Evolutionary conservation across 192 early-diverging fungal genomes (phyloP).

Genomic region (Rhizophagus clarus): DNA sequence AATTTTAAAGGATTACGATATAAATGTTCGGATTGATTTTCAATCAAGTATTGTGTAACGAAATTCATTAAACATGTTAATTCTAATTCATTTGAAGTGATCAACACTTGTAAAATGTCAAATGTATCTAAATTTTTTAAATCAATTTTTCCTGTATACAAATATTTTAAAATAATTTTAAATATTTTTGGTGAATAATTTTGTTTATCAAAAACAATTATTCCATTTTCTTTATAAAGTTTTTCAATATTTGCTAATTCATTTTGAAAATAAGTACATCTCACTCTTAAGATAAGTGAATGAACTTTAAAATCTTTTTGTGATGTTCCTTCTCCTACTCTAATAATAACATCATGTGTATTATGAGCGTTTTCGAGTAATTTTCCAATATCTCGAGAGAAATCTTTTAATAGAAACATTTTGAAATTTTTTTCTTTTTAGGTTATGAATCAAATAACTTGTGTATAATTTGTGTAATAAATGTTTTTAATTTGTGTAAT

Average conservation of each 20-base stretch:
- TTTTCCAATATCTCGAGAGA: not conserved
- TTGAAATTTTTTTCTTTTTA: too few species aligned
- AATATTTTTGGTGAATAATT: not conserved
- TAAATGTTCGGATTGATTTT: not conserved
- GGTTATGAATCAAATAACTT: too few species aligned
- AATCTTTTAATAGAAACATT: not conserved
- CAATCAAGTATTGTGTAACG: not conserved
- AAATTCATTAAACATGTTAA: not conserved
- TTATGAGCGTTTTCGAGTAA: not conserved
- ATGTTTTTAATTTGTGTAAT: too few species aligned
- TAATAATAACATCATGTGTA: not conserved
- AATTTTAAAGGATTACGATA: not conserved
- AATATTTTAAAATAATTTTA: constrained; percentile 1
- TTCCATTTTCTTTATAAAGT: not conserved
- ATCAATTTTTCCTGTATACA: constrained; percentile 5
- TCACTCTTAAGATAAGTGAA: not conserved
- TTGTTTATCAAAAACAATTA: not conserved
- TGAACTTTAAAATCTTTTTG: constrained; percentile 11
- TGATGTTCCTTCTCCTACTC: not conserved
- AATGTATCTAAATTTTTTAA: not conserved
- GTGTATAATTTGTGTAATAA: too few species aligned
- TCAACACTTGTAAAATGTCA: not conserved
- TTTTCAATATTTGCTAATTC: not conserved
- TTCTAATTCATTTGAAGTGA: constrained; percentile 6
- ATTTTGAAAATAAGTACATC: not conserved